These are phyloP conservation scores for Amesomyces nigricolor DNA, from an alignment of 2,329 filamentous ascomycete species.

Conservation along the genomic window DNA sequence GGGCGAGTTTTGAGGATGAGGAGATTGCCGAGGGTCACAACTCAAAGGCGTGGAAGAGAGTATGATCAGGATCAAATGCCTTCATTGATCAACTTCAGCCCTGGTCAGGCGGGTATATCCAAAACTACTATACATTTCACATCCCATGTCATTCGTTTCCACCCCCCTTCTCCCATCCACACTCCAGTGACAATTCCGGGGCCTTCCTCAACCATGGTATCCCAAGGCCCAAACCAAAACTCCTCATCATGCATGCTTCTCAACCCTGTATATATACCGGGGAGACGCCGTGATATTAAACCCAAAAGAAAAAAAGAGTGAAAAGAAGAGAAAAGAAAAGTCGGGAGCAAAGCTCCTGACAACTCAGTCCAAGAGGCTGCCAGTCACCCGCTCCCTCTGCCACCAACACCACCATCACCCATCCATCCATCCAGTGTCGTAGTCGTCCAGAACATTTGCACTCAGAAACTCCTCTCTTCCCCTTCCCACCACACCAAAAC, in stretches of 20 bases:
- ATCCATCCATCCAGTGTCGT: constrained; percentile 2
- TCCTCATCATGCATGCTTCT: constrained; percentile 18
- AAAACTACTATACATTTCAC: constrained; percentile 7
- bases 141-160: neutral
- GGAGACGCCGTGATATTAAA: constrained; percentile 10
- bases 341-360: neutral
- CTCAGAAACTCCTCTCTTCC: constrained; percentile 1
- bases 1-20: no score
- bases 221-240: constrained; percentile 9
- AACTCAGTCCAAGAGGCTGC: constrained; percentile 17
- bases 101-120: constrained; percentile 11
- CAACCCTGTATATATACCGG: constrained; percentile 13
- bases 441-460: constrained; percentile 11
- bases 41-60: neutral
- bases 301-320: neutral
- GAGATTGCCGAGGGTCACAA: neutral
- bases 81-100: constrained; percentile 11
- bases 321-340: neutral
- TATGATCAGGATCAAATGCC: neutral
- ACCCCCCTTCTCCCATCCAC: neutral
- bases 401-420: neutral
- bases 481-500: neutral
- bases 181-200: constrained; percentile 1
- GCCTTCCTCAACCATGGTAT: constrained; percentile 12
- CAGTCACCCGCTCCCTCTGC: neutral